Evolutionary conservation across 1,139 yeast genomes (phyloP).

Genomic region (Yamadazyma oceani): DNA sequence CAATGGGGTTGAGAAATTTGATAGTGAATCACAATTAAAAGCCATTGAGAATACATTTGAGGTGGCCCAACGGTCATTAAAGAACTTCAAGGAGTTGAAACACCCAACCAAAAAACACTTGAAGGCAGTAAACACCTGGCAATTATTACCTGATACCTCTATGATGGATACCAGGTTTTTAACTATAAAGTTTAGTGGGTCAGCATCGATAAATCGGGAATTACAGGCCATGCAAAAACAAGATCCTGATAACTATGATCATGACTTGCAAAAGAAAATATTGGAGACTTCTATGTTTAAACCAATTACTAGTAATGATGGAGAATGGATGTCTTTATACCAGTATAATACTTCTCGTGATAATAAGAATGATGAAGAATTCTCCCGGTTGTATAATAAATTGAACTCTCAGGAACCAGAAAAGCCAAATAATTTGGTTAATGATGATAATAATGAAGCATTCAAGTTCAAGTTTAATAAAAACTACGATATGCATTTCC

Average conservation of each 20-base stretch:
- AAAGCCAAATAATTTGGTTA: constrained; percentile 42
- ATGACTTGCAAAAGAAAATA: constrained; percentile 41
- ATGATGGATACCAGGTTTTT: constrained; percentile 78
- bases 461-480: constrained; percentile 65
- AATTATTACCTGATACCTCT: constrained; percentile 84
- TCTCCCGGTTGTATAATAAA: constrained; percentile 38
- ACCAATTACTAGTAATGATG: constrained; percentile 71
- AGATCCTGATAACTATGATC: constrained; percentile 37
- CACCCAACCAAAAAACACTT: constrained; percentile 80
- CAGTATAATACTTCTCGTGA: constrained; percentile 27
- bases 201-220: constrained; percentile 62
- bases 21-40: constrained; percentile 63
- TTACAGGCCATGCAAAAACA: constrained; percentile 35
- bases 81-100: constrained; percentile 44
- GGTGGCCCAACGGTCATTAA: constrained; percentile 49
- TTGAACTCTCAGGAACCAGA: constrained; percentile 53
- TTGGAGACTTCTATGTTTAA: constrained; percentile 69
- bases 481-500: constrained; percentile 78
- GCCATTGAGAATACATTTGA: constrained; percentile 80
- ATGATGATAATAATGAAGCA: constrained; percentile 36
- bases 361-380: constrained; percentile 16
- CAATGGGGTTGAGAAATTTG: constrained; percentile 28
- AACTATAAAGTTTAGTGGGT: constrained; percentile 73
- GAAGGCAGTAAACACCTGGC: constrained; percentile 77
- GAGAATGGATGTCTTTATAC: constrained; percentile 83